These are phyloP conservation scores for Eimeria sp. DNA, from an alignment of 169 alveolate genomes.

Conservation along the genomic window DNA sequence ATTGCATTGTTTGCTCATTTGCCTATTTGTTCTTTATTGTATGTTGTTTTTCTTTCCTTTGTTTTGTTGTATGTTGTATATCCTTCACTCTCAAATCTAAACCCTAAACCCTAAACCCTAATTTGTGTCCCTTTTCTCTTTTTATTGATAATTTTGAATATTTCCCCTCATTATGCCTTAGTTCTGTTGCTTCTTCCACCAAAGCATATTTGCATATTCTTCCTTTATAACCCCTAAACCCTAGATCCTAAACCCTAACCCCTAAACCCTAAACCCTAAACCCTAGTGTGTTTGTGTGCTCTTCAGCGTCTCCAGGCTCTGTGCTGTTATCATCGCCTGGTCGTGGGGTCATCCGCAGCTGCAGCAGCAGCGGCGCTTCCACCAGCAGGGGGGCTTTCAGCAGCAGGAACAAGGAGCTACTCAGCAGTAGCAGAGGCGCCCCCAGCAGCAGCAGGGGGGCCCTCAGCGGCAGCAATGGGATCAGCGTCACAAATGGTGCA, in stretches of 20 bases:
- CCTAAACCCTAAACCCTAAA: too few relatives aligned
- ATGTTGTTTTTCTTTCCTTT: too few relatives aligned
- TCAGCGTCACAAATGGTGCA: background rate
- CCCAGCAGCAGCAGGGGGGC: background rate
- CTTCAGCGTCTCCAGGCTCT: constrained; percentile 28
- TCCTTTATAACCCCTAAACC: background rate
- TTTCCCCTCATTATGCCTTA: too few relatives aligned
- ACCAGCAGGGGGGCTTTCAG: background rate
- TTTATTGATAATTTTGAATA: too few relatives aligned
- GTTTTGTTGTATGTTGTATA: background rate
- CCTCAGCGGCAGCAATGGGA: background rate
- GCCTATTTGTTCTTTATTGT: too few relatives aligned
- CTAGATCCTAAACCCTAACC: background rate
- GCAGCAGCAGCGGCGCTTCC: background rate
- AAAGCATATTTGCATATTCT: too few relatives aligned
- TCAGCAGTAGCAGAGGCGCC: background rate
- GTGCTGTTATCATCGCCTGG: constrained; percentile 1
- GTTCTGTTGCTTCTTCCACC: too few relatives aligned
- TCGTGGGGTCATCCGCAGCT: background rate
- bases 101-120: background rate
- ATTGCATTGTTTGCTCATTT: background rate
- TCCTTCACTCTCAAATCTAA: background rate
- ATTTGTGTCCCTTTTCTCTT: background rate
- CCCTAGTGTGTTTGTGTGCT: background rate
- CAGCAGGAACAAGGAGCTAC: background rate